phyloP scores from a whole-genome alignment of 2,329 filamentous ascomycete species.

The Plectosphaerella cucumerina region DNA sequence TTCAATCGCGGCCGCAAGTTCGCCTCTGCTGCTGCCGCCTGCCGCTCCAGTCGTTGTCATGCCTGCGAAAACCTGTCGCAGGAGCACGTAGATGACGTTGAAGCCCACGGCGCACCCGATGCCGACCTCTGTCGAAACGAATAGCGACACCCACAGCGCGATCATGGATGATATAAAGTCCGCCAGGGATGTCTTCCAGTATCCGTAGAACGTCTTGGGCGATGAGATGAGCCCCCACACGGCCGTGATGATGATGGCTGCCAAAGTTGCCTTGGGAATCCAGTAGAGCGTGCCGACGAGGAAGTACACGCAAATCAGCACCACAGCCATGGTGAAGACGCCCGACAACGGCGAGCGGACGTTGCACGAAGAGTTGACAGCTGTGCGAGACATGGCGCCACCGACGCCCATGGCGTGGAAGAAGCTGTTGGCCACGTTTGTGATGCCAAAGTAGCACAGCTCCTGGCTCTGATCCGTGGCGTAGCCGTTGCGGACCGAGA shows the following conservation, averaged over 20 bases:
- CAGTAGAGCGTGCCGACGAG: constrained; percentile 59
- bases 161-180: constrained; percentile 62
- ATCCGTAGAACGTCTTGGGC: constrained; percentile 55
- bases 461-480: constrained; percentile 62
- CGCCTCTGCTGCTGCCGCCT: constrained; percentile 20
- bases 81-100: constrained; percentile 57
- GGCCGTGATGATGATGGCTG: constrained; percentile 64
- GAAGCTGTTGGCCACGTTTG: constrained; percentile 61
- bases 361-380: constrained; percentile 61
- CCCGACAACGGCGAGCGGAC: constrained; percentile 60
- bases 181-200: constrained; percentile 60
- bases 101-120: constrained; percentile 58
- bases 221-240: constrained; percentile 59
- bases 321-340: constrained; percentile 55
- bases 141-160: constrained; percentile 60
- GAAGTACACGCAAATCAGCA: constrained; percentile 58
- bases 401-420: constrained; percentile 61
- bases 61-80: constrained; percentile 49
- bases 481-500: constrained; percentile 59
- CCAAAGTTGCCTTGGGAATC: constrained; percentile 62
- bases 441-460: constrained; percentile 57
- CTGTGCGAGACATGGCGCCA: constrained; percentile 63
- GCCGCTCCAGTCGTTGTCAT: constrained; percentile 20
- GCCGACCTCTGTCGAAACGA: constrained; percentile 56
- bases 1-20: constrained; percentile 18